Evolutionary conservation across 179 eudicot genomes (phyloP), one percentile per base, ranked within the genome.

Genomic region (Beta corolliflora): DNA sequence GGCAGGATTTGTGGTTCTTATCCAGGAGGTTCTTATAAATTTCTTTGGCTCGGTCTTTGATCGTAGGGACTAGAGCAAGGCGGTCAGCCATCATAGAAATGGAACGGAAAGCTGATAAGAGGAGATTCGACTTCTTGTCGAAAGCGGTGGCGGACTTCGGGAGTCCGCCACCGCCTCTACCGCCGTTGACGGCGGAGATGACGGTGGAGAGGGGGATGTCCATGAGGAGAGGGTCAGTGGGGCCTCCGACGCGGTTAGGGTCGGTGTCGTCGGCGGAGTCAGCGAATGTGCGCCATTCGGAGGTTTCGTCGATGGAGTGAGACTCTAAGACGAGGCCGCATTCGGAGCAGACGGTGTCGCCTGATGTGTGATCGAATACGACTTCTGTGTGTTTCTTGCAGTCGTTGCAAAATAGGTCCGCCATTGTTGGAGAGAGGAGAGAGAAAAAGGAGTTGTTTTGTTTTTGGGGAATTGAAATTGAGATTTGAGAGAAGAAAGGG

Each of bases 221-320:
- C 23, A 63, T 72, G 12, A 91, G 82, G 64, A 89, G 85, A 12
- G 92, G 91, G 83, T 91, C 84, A 9, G 84, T 74, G 0, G 91
- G 85, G 0, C 86, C 81, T 0, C 91, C 94, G 31, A 91, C 92
- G 67, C 91, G 90, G 10, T 83, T 77, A 9, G 91, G 91, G 78
- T 87, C 86, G 50, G 83, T 78, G 50, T 83, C 83, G 54, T 89
- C 88, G 65, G 60, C 31, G 31, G 77, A 53, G 60, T 89, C 89
- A 76, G 91, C 85, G 83, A 91, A 91, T 4, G 88, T 88, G 0
- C 92, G 85, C 94, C 94, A 91, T 85, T 91, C 92, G 48, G 92
- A 85, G n/a, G 90, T 83, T 69, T 86, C 89, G 63, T 91, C 93
- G 10, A 89, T 82, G 11, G 83, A 86, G 76, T 88, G 87, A 1